Conservation (phyloP, 352 stramenopile species). For the Globisporangium carolinianum region DNA sequence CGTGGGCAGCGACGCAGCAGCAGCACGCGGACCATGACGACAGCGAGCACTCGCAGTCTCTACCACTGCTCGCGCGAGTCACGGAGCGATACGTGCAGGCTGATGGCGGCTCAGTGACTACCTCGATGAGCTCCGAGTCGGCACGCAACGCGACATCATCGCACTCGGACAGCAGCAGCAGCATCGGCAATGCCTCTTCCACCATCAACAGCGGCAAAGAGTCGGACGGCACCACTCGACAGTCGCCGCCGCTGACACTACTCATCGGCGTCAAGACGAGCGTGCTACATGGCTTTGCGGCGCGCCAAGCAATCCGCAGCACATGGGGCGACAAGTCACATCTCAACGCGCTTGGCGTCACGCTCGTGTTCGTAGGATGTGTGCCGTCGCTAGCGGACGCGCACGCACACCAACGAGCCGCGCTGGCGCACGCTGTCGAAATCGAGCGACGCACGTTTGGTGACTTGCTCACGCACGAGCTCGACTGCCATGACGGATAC, state of each 20-base stretch:
- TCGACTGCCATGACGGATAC: constrained; percentile 38
- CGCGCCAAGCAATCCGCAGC: constrained; percentile 27
- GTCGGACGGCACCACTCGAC: too few species aligned
- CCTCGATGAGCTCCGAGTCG: too few species aligned
- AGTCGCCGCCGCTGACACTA: constrained; percentile 7
- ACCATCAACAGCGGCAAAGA: neutral
- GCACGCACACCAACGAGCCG: constrained; percentile 6
- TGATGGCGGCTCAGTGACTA: neutral
- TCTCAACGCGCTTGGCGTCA: constrained; percentile 13
- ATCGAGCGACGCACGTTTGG: constrained; percentile 24
- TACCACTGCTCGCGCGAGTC: neutral
- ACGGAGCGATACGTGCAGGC: neutral
- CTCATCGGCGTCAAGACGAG: constrained; percentile 48
- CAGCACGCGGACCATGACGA: too few species aligned
- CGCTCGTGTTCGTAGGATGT: constrained; percentile 37
- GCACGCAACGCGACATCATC: too few species aligned
- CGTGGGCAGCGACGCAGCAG: constrained; percentile 2
- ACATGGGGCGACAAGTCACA: constrained; percentile 26
- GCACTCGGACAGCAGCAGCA: neutral
- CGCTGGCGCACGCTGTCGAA: constrained; percentile 9
- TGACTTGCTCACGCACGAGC: constrained; percentile 30
- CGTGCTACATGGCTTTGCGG: constrained; percentile 21
- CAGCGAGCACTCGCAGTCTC: too few species aligned
- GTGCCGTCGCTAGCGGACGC: constrained; percentile 2
- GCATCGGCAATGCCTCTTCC: neutral